Evolutionary conservation across 1,284 basidiomycete species (phyloP).

Genomic region (Ganoderma multipileum): DNA sequence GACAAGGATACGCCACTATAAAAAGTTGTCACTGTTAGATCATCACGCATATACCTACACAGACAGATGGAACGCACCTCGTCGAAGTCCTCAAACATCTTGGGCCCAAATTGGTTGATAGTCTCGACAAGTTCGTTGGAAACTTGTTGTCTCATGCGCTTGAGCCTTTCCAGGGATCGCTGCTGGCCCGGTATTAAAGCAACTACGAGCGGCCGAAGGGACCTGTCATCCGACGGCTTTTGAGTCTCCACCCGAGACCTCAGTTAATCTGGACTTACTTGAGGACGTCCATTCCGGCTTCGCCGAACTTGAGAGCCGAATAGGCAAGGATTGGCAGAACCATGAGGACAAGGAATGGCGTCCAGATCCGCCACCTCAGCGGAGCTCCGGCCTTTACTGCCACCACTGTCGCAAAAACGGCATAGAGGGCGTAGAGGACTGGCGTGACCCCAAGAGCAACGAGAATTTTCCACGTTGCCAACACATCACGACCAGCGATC

Average conservation of each 20-base stretch:
- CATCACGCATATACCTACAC: neutral
- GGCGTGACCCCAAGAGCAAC: conserved; percentile 94
- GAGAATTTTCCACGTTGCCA: conserved; percentile 98
- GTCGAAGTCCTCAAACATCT: conserved; percentile 90
- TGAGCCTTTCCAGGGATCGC: conserved; percentile 81
- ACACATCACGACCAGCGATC: conserved; percentile 92
- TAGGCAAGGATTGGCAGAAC: conserved; percentile 91
- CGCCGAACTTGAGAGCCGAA: conserved; percentile 97
- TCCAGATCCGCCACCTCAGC: conserved; percentile 72
- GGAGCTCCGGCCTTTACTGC: conserved; percentile 76
- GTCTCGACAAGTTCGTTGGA: conserved; percentile 89
- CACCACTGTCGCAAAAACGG: conserved; percentile 79
- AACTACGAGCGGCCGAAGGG: conserved; percentile 90
- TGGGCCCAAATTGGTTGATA: conserved; percentile 91
- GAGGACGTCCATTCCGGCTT: conserved; percentile 98
- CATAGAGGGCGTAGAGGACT: conserved; percentile 87
- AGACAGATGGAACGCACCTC: conserved; percentile 53
- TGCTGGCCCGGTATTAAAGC: conserved; percentile 94
- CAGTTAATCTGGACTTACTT: conserved; percentile 74
- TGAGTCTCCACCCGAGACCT: conserved; percentile 16
- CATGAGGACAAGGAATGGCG: conserved; percentile 82
- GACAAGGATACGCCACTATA: conserved; percentile 81
- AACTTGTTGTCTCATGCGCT: conserved; percentile 80
- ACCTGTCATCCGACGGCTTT: conserved; percentile 55
- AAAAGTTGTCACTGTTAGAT: neutral